phyloP scores from a whole-genome alignment of 2,329 filamentous ascomycete genomes.

The Aspergillus phoenicis region DNA sequence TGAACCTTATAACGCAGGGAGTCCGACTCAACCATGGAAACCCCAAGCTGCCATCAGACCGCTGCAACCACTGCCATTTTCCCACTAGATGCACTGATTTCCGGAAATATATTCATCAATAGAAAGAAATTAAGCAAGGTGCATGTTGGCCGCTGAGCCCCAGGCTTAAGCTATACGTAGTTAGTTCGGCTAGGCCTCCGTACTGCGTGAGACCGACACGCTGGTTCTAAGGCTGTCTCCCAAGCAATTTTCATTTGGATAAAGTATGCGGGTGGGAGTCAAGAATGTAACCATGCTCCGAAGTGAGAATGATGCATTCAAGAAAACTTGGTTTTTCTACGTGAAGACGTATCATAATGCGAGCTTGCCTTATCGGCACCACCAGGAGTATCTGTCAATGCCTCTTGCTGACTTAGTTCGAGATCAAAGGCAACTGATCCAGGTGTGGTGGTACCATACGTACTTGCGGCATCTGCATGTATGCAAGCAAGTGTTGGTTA shows the following conservation, averaged over 20 bases:
- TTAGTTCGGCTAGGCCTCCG: too few species aligned
- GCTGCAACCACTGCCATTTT: not conserved
- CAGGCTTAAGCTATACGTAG: too few species aligned
- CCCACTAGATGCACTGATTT: not conserved
- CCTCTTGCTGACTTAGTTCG: not conserved
- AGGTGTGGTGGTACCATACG: not conserved
- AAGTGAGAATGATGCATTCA: not conserved
- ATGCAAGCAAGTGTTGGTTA: not conserved
- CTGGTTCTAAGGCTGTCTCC: too few species aligned
- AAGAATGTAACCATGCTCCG: too few species aligned
- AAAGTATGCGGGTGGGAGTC: too few species aligned
- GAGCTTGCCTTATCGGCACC: not conserved
- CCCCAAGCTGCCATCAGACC: not conserved
- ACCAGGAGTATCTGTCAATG: not conserved
- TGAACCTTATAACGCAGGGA: conserved; percentile 8
- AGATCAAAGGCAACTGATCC: not conserved
- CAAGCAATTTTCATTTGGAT: too few species aligned
- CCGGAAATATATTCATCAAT: not conserved
- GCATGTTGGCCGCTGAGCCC: not conserved
- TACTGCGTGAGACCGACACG: too few species aligned
- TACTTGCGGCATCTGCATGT: not conserved
- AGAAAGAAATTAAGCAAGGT: not conserved
- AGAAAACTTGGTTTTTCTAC: not conserved
- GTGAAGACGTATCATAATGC: not conserved
- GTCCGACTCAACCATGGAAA: conserved; percentile 3